Evolutionary conservation across 805 yeast genomes (phyloP).

Genomic region (Ogataea henricii): DNA sequence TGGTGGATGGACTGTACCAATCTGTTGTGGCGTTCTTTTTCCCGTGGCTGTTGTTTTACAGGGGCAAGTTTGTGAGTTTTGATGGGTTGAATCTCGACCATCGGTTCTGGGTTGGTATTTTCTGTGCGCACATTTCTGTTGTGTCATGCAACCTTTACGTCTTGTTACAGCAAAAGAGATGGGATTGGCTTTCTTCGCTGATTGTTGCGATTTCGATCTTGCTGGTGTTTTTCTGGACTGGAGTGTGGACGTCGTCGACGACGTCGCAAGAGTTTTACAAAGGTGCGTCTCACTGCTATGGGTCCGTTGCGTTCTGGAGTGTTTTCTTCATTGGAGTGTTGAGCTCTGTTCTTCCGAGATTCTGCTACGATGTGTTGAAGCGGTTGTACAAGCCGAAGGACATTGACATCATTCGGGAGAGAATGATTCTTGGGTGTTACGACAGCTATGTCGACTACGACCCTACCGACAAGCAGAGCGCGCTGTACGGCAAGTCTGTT

Average conservation of each 20-base stretch:
- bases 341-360: conserved; percentile 61
- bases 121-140: conserved; percentile 61
- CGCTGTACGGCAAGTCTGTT: conserved; percentile 20
- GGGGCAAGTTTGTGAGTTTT: conserved; percentile 42
- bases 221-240: conserved; percentile 73
- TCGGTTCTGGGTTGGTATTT: conserved; percentile 70
- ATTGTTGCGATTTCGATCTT: conserved; percentile 56
- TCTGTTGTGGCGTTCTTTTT: conserved; percentile 69
- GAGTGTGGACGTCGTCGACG: conserved; percentile 63
- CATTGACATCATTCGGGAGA: conserved; percentile 70
- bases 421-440: conserved; percentile 54
- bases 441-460: conserved; percentile 49
- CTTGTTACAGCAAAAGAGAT: conserved; percentile 65
- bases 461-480: conserved; percentile 46
- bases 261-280: conserved; percentile 60
- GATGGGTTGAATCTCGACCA: conserved; percentile 62
- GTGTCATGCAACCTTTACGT: conserved; percentile 67
- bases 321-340: conserved; percentile 56
- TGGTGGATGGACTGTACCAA: conserved; percentile 72
- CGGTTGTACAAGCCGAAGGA: conserved; percentile 62
- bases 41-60: conserved; percentile 57
- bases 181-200: conserved; percentile 72
- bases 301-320: conserved; percentile 67
- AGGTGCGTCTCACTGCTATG: conserved; percentile 64
- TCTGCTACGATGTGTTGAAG: conserved; percentile 49